Evolutionary conservation across 2,329 filamentous ascomycete species (phyloP).

Genomic region (Coniella lustricola): DNA sequence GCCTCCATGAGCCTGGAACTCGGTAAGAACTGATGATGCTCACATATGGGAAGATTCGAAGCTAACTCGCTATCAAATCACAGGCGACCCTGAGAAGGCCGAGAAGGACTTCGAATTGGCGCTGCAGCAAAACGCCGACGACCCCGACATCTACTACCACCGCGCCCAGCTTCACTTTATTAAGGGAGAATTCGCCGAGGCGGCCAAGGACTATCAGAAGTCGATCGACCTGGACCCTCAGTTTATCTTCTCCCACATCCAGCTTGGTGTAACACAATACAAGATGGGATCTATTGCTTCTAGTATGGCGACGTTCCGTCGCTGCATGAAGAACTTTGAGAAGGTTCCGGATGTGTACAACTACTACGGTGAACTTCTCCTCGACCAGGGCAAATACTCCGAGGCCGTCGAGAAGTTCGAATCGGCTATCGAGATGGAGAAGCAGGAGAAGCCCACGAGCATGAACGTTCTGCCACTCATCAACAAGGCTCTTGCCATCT

Average conservation of each 20-base stretch:
- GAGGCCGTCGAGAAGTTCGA: conserved; percentile 98
- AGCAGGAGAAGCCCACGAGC: conserved; percentile 82
- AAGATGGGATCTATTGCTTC: conserved; percentile 98
- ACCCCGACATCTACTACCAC: conserved; percentile 98
- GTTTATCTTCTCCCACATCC: conserved; percentile 99
- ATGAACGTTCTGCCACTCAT: conserved; percentile 98
- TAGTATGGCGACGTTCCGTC: conserved; percentile 95
- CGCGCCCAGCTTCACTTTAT: conserved; percentile 98
- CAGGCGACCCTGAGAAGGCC: conserved; percentile 77
- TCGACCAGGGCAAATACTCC: conserved; percentile 92
- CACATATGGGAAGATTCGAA: neutral
- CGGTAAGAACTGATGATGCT: conserved; percentile 42
- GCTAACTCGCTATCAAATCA: conserved; percentile 25
- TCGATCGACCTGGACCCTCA: conserved; percentile 93
- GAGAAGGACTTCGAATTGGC: conserved; percentile 83
- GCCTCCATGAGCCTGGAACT: conserved; percentile 97
- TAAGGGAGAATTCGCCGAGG: conserved; percentile 84
- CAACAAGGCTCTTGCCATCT: conserved; percentile 94
- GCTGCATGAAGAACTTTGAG: conserved; percentile 97
- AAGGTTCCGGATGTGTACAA: conserved; percentile 98
- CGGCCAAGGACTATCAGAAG: conserved; percentile 98
- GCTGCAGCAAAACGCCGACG: conserved; percentile 73
- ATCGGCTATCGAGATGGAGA: conserved; percentile 97
- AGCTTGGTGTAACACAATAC: conserved; percentile 98
- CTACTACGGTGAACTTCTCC: conserved; percentile 94